These are phyloP conservation scores for Sporothrix sp. DNA, from an alignment of 2,329 filamentous ascomycete genomes.

Conservation along the genomic window DNA sequence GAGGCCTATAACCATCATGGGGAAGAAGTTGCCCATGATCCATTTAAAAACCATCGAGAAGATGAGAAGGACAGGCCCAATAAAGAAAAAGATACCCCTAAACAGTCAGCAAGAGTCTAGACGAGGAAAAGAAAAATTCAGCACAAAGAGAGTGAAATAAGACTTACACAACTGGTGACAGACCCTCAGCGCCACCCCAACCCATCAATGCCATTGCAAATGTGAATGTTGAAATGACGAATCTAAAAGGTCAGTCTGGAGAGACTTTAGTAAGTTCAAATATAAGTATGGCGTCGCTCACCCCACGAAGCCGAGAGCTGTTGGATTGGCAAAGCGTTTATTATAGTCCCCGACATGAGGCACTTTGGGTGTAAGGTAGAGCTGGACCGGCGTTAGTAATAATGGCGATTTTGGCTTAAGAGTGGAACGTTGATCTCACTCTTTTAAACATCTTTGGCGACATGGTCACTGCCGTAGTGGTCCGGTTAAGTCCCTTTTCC, in stretches of 20 bases:
- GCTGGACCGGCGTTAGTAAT: background rate
- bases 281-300: too few species aligned
- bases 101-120: background rate
- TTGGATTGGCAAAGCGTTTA: background rate
- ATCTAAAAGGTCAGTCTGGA: background rate
- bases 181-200: background rate
- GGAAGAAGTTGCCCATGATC: background rate
- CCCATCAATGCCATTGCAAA: background rate
- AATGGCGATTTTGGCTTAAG: background rate
- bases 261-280: too few species aligned
- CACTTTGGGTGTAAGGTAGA: background rate
- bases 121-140: background rate
- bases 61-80: background rate
- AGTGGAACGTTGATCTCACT: background rate
- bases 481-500: background rate
- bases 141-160: background rate
- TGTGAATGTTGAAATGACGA: background rate
- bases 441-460: background rate
- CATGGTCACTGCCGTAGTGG: background rate
- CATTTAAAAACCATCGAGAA: background rate
- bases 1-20: slow-evolving; percentile 1
- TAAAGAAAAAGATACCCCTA: background rate
- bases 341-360: background rate
- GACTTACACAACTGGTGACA: background rate
- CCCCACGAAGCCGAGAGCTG: background rate